Conservation (phyloP, 2,329 filamentous ascomycete genomes). For the Pseudogymnoascus sp. region DNA sequence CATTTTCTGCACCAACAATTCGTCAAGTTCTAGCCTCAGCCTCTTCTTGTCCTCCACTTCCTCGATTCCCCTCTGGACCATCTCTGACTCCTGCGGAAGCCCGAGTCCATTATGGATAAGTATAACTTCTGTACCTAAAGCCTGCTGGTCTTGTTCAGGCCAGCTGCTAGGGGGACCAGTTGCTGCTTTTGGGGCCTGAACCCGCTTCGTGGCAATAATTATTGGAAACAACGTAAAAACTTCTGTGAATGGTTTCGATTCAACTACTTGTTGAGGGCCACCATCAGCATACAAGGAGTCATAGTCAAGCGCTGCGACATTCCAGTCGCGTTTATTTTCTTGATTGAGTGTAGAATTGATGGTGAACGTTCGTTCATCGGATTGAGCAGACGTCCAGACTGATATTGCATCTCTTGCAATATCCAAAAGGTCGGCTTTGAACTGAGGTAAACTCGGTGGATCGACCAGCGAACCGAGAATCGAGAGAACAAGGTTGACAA, state of each 20-base stretch:
- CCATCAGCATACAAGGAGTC: background rate
- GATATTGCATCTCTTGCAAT: background rate
- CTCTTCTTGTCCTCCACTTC: background rate
- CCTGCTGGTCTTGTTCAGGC: background rate
- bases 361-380: background rate
- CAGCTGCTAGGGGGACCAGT: background rate
- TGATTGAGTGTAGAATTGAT: background rate
- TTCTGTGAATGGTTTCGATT: background rate
- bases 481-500: background rate
- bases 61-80: background rate
- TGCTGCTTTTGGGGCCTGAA: background rate
- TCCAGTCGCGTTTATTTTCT: background rate
- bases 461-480: background rate
- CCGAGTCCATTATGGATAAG: background rate
- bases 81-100: background rate
- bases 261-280: background rate
- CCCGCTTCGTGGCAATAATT: background rate
- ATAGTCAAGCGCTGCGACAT: background rate
- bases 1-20: background rate
- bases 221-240: background rate
- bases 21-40: background rate
- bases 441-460: background rate
- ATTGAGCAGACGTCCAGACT: background rate
- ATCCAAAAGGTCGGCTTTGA: background rate
- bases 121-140: background rate